Percentiles rank a stretch among this genome's conserved stretches.
These are phyloP conservation scores for Phyllosticta ampelicida DNA, from an alignment of 2,329 filamentous ascomycete genomes.

Conservation along the genomic window DNA sequence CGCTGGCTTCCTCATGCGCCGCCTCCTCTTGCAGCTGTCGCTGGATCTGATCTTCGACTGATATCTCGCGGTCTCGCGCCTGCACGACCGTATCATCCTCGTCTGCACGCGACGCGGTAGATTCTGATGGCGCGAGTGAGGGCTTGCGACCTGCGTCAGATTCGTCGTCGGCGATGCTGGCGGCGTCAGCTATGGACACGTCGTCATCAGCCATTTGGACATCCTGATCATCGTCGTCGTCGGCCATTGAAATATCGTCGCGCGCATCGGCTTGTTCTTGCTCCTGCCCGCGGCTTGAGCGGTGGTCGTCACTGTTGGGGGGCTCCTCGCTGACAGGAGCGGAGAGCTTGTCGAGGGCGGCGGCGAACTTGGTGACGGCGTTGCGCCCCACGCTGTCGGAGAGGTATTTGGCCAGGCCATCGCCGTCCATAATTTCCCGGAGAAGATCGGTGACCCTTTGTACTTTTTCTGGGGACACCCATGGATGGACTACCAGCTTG, in stretches of 20 bases:
- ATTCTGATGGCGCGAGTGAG: constrained; percentile 7
- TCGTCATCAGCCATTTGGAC: constrained; percentile 14
- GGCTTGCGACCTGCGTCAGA: neutral
- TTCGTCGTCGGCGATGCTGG: constrained; percentile 6
- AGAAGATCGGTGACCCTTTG: constrained; percentile 35
- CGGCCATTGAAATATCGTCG: neutral
- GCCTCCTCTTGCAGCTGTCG: constrained; percentile 9
- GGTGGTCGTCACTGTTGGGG: constrained; percentile 11
- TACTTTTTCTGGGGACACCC: constrained; percentile 34
- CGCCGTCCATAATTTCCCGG: constrained; percentile 34
- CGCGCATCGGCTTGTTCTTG: constrained; percentile 10
- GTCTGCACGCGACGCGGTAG: constrained; percentile 9
- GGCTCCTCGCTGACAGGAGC: constrained; percentile 20
- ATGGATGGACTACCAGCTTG: constrained; percentile 69
- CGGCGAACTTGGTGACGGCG: constrained; percentile 43
- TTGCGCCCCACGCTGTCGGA: constrained; percentile 43
- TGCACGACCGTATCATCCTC: constrained; percentile 11
- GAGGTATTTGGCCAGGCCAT: constrained; percentile 35
- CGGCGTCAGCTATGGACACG: constrained; percentile 12
- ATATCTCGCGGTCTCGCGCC: neutral
- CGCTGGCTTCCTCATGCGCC: constrained; percentile 20
- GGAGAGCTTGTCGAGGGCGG: constrained; percentile 42
- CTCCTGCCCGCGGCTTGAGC: constrained; percentile 6
- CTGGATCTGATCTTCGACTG: constrained; percentile 10
- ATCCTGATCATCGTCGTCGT: neutral